Base-by-base conservation (phyloP, 2,329 filamentous ascomycete species). In the Ophiognomonia clavigignenti-juglandacearum region DNA sequence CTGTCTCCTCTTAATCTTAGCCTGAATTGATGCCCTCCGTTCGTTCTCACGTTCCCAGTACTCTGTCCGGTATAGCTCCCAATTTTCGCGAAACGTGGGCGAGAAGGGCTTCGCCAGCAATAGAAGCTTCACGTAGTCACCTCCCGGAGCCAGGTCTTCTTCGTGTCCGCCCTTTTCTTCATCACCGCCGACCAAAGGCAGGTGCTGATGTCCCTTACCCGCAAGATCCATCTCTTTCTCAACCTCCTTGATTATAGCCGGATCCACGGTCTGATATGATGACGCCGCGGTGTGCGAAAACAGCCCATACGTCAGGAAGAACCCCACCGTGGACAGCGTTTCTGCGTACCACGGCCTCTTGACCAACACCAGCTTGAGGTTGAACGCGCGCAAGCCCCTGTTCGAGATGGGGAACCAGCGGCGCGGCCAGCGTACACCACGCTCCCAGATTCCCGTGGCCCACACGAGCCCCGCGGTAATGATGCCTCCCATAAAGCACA, bases 21-120 rank as follows among this genome's bases (percentile, higher is more conserved):
- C 61, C 35, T 88, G 78, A 20, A 96, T 71, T 48, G 86, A 70
- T 3, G 85, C 79, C 11, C 93, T 82, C 2, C 92, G 83, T 64
- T 95, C 89, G 61, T 98, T 98, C 65, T 98, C 93, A 52, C 84
- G 84, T 58, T 96, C 92, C 93, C 93, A 98, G 67, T 96, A 98
- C 51, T 96, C 91, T 27, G 85, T 83, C 44, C 93, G 80, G 66
- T 95, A 98, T 14, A 92, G 75, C 61, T 98, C 93, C 93, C 93
- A 98, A 55, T 96, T 95, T 64, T 97, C 91, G 18, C 93, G 80
- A 61, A 98, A 98, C 39, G 88, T 89, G 0, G 93, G 85, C 6
- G 88, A 95, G 61, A 98, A 98, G 0, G 91, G 90, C 63, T 98
- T 98, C 1, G 93, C 89, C 10, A 96, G 78, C 7, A 98, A 74